A percentile compares a stretch with the other conserved stretches of the same genome.
Conservation (phyloP, 768 basidiomycete species). For the Boletus speciosus region DNA sequence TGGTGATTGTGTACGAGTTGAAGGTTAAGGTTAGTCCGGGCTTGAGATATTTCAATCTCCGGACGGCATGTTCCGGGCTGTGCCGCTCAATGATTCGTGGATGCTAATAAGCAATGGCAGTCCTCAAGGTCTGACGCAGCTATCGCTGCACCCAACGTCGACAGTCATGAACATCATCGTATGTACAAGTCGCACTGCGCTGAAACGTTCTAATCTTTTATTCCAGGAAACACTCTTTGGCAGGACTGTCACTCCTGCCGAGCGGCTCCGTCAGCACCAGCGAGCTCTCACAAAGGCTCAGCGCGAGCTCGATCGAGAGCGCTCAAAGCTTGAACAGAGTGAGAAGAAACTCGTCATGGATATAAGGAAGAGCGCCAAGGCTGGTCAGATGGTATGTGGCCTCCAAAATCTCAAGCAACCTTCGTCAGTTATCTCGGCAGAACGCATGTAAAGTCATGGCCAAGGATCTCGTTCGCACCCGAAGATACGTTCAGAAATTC, state of each 20-base stretch:
- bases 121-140: conserved; percentile 3
- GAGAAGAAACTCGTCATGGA: conserved; percentile 96
- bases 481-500: conserved; percentile 96
- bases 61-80: conserved; percentile 15
- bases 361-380: conserved; percentile 95
- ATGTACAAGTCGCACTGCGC: neutral
- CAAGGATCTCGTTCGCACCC: conserved; percentile 94
- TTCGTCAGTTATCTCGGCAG: conserved; percentile 42
- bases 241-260: conserved; percentile 90
- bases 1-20: conserved; percentile 21
- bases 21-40: conserved; percentile 27
- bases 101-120: neutral
- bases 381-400: conserved; percentile 80
- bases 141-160: conserved; percentile 12
- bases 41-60: conserved; percentile 15
- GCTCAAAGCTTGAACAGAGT: conserved; percentile 87
- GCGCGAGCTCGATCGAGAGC: conserved; percentile 95
- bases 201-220: conserved; percentile 12
- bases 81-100: neutral
- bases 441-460: conserved; percentile 99
- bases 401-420: conserved; percentile 1
- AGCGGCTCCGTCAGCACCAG: conserved; percentile 95
- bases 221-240: conserved; percentile 94
- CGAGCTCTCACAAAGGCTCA: conserved; percentile 94
- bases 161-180: conserved; percentile 77